These are phyloP conservation scores for Solanum hybrid DNA, from an alignment of 305 asterid genomes.

Conservation along the genomic window DNA sequence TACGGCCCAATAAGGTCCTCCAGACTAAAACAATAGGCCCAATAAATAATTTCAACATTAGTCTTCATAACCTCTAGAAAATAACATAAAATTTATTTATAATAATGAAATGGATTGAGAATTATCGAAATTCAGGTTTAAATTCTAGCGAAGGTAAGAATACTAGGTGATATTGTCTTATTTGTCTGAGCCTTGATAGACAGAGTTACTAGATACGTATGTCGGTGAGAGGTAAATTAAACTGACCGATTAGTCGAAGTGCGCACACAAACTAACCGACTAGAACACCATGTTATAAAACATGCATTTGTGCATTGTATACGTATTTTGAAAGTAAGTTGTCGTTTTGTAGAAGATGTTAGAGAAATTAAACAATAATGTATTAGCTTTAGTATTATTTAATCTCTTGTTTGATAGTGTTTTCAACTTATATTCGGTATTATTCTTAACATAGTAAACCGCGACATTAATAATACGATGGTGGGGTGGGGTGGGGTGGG, in stretches of 20 bases:
- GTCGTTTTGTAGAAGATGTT: neutral
- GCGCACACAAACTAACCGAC: neutral
- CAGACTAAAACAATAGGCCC: conserved; percentile 22
- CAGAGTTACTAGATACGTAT: neutral
- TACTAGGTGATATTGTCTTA: neutral
- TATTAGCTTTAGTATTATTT: too few relatives aligned
- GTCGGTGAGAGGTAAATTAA: neutral
- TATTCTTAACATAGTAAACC: neutral
- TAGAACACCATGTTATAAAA: neutral
- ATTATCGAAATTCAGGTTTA: neutral
- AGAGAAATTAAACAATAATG: neutral
- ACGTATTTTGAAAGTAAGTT: neutral
- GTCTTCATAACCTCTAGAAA: neutral
- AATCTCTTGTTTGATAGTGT: neutral
- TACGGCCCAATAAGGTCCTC: conserved; percentile 43
- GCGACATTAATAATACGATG: neutral
- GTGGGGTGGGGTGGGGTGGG: neutral
- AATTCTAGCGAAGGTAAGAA: neutral
- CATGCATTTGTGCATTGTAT: neutral
- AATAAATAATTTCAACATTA: neutral
- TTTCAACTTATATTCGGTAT: neutral
- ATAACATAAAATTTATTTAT: neutral
- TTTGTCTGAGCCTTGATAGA: fast-evolving
- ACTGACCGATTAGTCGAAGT: neutral
- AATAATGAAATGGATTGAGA: neutral